Conservation (phyloP, 2,329 filamentous ascomycete genomes). For the Colletotrichum abscissum region DNA sequence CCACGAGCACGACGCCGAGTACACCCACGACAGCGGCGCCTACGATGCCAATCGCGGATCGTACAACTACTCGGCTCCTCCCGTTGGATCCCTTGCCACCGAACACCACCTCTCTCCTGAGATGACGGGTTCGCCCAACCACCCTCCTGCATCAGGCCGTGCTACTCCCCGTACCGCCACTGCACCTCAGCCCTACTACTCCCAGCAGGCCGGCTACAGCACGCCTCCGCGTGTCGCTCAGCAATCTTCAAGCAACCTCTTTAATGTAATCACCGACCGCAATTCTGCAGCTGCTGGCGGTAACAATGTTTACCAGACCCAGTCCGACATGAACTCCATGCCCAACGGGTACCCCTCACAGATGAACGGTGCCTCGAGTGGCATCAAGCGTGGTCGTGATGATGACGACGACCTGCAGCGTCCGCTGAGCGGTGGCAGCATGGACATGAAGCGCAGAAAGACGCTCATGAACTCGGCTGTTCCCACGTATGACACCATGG, state of each 20-base stretch:
- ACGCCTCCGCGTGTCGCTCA: constrained; percentile 78
- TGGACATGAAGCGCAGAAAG: constrained; percentile 83
- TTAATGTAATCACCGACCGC: constrained; percentile 88
- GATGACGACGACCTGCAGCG: constrained; percentile 72
- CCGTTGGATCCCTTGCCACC: constrained; percentile 73
- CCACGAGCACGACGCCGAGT: constrained; percentile 84
- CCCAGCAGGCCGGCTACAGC: constrained; percentile 75
- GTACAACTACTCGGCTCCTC: constrained; percentile 81
- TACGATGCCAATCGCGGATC: constrained; percentile 79
- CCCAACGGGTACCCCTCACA: constrained; percentile 74
- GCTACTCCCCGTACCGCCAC: constrained; percentile 86
- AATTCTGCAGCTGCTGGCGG: constrained; percentile 70
- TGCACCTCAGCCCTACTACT: constrained; percentile 79
- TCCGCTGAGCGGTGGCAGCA: constrained; percentile 68
- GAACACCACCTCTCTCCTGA: constrained; percentile 85
- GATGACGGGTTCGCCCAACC: constrained; percentile 82
- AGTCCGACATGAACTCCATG: constrained; percentile 69
- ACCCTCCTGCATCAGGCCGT: constrained; percentile 83
- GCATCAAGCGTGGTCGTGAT: constrained; percentile 60
- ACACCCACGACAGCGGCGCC: constrained; percentile 83
- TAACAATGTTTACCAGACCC: constrained; percentile 77
- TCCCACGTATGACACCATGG: constrained; percentile 63
- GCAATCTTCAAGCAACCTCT: constrained; percentile 81
- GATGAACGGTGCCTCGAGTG: constrained; percentile 70
- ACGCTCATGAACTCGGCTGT: constrained; percentile 73